A percentile compares a stretch with the other conserved stretches of the same genome.
phyloP scores from a whole-genome alignment of 2,329 filamentous ascomycete genomes.

The Pseudogymnoascus sp. region DNA sequence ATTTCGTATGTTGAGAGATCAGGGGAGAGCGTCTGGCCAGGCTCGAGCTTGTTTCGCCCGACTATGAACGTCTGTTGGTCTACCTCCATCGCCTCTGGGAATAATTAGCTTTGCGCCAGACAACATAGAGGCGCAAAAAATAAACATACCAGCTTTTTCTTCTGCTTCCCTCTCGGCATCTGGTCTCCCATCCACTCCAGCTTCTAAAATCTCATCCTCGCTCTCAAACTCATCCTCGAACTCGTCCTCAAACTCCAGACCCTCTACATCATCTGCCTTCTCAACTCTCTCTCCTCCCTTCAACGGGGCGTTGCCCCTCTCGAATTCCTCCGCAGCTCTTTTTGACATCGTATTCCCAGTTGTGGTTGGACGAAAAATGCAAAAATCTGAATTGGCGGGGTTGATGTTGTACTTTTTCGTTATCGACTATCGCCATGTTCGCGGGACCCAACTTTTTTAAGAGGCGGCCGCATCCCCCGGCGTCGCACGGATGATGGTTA shows the following conservation, averaged over 20 bases:
- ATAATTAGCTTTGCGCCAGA: slow-evolving; percentile 18
- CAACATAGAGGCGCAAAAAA: slow-evolving; percentile 13
- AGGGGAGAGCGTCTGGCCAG: slow-evolving; percentile 83
- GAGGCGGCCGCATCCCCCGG: slow-evolving; percentile 6
- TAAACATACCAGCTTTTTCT: slow-evolving; percentile 60
- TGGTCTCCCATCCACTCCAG: slow-evolving; percentile 85
- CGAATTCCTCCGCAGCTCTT: slow-evolving; percentile 46
- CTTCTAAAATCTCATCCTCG: slow-evolving; percentile 87
- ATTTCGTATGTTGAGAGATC: slow-evolving; percentile 96
- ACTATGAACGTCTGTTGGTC: slow-evolving; percentile 95
- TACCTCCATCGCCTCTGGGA: slow-evolving; percentile 74
- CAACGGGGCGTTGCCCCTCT: slow-evolving; percentile 43
- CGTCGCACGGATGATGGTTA: background rate
- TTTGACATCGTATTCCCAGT: slow-evolving; percentile 48
- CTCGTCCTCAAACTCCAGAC: slow-evolving; percentile 89
- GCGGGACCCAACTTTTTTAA: slow-evolving; percentile 8
- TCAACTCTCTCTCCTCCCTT: slow-evolving; percentile 58
- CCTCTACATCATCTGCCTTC: slow-evolving; percentile 59
- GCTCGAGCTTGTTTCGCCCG: slow-evolving; percentile 82
- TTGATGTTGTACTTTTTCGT: slow-evolving; percentile 18
- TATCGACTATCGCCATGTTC: slow-evolving; percentile 18
- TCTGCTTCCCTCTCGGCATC: slow-evolving; percentile 90
- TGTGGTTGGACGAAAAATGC: slow-evolving; percentile 6
- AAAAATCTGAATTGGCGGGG: slow-evolving; percentile 8
- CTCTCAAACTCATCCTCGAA: slow-evolving; percentile 90